Base-by-base conservation (phyloP, 2,329 filamentous ascomycete genomes). In the Chaetothyriales sp. region DNA sequence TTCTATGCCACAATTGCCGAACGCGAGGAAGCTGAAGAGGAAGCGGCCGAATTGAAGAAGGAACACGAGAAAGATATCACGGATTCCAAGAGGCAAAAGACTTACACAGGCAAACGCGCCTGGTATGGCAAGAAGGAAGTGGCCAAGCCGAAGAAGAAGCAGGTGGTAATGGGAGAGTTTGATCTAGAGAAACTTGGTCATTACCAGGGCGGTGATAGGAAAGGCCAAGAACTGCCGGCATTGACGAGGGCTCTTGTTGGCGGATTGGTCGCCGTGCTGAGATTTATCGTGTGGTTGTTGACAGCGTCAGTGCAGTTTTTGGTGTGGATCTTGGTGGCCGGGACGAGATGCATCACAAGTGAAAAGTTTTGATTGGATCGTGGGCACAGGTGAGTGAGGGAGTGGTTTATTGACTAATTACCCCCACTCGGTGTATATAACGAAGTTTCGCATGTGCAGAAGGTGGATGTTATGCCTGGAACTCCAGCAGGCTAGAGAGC, bases 171-270 rank as follows among this genome's bases (percentile, higher is more conserved):
- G 43, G 66, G 70, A 45, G 70, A 73, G 51, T 69, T 73, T 46
- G 70, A 73, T 57, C 62, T 73, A 7, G 70, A 72, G 46, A 69
- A 67, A 43, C 70, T 73, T 33, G 68, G 68, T 10, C 65, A 65
- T 5, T 70, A 69, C 52, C 66, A 64, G 18, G 55, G 54, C n/a
- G 60, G 65, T 13, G 66, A 64, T 18, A 62, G 66, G 6, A 63
- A 68, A 46, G 68, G 67, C 2, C 54, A 71, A 55, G 65, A 72
- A 44, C 50, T 73, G 5, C 70, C 71, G 5, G 62, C 64, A 1
- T 46, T 65, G 18, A 66, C 65, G 40, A 63, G 69, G 22, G 60
- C 58, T 4, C 48, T 66, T 13, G 54, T 73, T n/a, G 60, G 63
- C 43, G 51, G 67, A 3, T 53, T 73, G 18, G 67, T 70, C 48